These are phyloP conservation scores for Colletotrichum sp. DNA, from an alignment of 2,329 filamentous ascomycete genomes.

Conservation along the genomic window DNA sequence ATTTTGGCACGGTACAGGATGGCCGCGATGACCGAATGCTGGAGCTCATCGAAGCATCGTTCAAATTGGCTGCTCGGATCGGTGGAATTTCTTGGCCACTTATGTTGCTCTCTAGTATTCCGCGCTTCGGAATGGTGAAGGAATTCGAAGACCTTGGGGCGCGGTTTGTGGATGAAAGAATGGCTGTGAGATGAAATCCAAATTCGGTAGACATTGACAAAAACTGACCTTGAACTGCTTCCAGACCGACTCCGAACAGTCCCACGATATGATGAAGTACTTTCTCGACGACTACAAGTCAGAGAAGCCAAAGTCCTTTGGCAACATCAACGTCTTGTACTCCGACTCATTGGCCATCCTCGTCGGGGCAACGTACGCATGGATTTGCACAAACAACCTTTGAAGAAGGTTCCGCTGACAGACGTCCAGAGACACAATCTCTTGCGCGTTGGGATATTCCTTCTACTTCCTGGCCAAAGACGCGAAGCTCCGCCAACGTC, in stretches of 20 bases:
- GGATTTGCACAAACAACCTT: rapidly evolving
- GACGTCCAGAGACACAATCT: constrained; percentile 19
- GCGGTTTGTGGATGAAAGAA: constrained; percentile 32
- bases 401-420: not conserved
- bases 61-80: constrained; percentile 19
- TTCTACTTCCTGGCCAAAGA: constrained; percentile 23
- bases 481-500: not conserved
- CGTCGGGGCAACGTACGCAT: constrained; percentile 25
- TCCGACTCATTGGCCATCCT: constrained; percentile 25
- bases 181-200: constrained; percentile 1
- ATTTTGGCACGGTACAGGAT: constrained; percentile 27
- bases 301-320: constrained; percentile 26
- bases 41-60: constrained; percentile 24
- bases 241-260: constrained; percentile 21
- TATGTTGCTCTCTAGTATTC: constrained; percentile 12
- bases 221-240: not conserved
- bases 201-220: too few species aligned
- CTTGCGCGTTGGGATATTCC: constrained; percentile 12
- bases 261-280: constrained; percentile 29
- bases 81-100: constrained; percentile 29
- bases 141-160: constrained; percentile 52
- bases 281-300: constrained; percentile 26
- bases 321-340: constrained; percentile 25
- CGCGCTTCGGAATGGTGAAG: constrained; percentile 10
- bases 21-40: constrained; percentile 28